Evolutionary conservation across 2,329 filamentous ascomycete species (phyloP), one percentile per base, ranked within the genome.

Genomic region (Passalora sequoiae): DNA sequence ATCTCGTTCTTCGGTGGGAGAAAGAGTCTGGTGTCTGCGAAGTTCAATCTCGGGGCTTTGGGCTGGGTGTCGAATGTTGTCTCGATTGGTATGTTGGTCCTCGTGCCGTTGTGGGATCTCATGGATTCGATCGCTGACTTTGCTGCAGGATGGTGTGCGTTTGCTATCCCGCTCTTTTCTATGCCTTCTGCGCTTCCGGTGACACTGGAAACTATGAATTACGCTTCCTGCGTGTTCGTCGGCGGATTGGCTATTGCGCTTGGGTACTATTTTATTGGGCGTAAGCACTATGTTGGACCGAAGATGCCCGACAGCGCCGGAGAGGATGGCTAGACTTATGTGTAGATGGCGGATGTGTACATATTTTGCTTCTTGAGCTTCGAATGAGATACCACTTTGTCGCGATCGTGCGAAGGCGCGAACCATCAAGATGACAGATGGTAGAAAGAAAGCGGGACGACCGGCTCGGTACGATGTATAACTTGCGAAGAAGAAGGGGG

Each of bases 131-230:
- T n/a, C 30, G 51, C 61, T 67, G 54, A 66, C 55, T 43, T 45
- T 38, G 10, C 37, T 17, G 40, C 53, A 81, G 77, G 68, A 40
- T 87, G 83, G 83, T 82, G 79, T 42, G 54, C 73, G 10, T 73
- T 88, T 41, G 82, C 81, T 25, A 77, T 86, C 40, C 82, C 83
- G 1, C 75, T 87, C 12, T 87, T 87, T 71, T 87, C 80, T 65
- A 59, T 58, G 80, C 83, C 82, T 0, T 74, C 78, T 0, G 65
- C 66, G 31, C 67, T 84, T n/a, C 79, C 79, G 4, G 79, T 84
- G 28, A 74, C 72, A 0, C 64, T 73, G 4, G 60, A 66, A 13
- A 73, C 70, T 28, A 82, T 86, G 71, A 88, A 88, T 71, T 88
- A 86, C 63, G 83, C 83, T 1, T 80, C 80, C 10, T 83, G 81